Evolutionary conservation across 352 stramenopile genomes (phyloP).

Genomic region (Phytophthora citricola): DNA sequence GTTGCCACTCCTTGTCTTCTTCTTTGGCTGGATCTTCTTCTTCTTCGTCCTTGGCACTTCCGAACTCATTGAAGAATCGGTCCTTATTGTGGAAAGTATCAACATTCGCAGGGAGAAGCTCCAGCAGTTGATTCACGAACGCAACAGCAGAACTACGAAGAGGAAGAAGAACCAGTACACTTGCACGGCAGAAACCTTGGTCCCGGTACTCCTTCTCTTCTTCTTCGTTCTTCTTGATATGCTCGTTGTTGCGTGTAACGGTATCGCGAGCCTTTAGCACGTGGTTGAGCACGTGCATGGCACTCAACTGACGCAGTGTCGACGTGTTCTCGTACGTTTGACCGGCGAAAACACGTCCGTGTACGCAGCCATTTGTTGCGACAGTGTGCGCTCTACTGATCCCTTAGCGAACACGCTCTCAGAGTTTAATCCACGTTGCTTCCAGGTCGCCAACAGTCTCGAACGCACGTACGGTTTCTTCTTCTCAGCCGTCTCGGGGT

Average conservation of each 20-base stretch:
- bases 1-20: conserved; percentile 72
- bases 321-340: conserved; percentile 69
- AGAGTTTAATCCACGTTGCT: conserved; percentile 40
- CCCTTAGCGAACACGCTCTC: conserved; percentile 38
- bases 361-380: conserved; percentile 61
- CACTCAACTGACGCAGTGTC: conserved; percentile 59
- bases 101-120: conserved; percentile 63
- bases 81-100: conserved; percentile 81
- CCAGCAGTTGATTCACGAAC: conserved; percentile 72
- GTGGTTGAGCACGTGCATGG: conserved; percentile 85
- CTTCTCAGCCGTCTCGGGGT: conserved; percentile 24
- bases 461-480: conserved; percentile 55
- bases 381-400: conserved; percentile 61
- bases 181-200: conserved; percentile 77
- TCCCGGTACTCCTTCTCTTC: conserved; percentile 83
- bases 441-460: conserved; percentile 61
- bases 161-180: conserved; percentile 72
- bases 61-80: conserved; percentile 74
- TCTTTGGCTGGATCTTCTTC: conserved; percentile 28
- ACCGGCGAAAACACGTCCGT: conserved; percentile 75
- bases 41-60: conserved; percentile 29
- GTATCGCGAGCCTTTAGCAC: conserved; percentile 80
- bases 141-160: conserved; percentile 67
- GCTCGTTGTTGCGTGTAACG: conserved; percentile 74
- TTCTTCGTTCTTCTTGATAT: conserved; percentile 49